phyloP scores from a whole-genome alignment of 768 basidiomycete genomes.

The Sistotremastrum suecicum region DNA sequence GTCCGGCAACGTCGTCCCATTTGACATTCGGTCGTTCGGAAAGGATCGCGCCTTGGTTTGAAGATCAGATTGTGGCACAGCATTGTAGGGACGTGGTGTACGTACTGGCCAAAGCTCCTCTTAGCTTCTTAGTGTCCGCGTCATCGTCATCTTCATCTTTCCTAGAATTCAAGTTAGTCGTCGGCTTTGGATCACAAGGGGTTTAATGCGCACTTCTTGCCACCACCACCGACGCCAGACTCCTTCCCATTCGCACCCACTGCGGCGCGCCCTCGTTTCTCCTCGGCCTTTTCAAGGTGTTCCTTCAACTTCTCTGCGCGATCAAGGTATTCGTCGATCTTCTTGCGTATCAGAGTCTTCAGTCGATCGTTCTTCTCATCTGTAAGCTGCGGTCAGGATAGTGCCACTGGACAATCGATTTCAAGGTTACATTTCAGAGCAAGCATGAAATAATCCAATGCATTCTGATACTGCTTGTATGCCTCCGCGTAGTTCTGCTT shows the following conservation, averaged over 20 bases:
- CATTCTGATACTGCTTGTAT: conserved; percentile 89
- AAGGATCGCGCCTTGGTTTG: conserved; percentile 54
- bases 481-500: conserved; percentile 91
- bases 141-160: conserved; percentile 63
- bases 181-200: conserved; percentile 1
- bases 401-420: not conserved
- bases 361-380: conserved; percentile 94
- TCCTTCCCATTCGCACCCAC: conserved; percentile 27
- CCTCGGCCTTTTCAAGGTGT: conserved; percentile 51
- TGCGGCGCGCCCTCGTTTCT: conserved; percentile 44
- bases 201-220: conserved; percentile 18
- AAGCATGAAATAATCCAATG: conserved; percentile 97
- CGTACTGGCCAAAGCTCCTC: conserved; percentile 63
- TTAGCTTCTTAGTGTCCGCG: conserved; percentile 89
- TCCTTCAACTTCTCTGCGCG: conserved; percentile 88
- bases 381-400: conserved; percentile 14
- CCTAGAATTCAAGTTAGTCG: conserved; percentile 9
- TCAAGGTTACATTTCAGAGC: conserved; percentile 69
- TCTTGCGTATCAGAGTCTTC: conserved; percentile 68
- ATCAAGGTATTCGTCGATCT: conserved; percentile 83
- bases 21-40: conserved; percentile 90
- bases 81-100: not conserved
- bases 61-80: not conserved
- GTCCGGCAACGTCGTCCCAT: conserved; percentile 98
- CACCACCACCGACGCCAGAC: conserved; percentile 23